Evolutionary conservation across 2,329 filamentous ascomycete species (phyloP), one percentile per base, ranked within the genome.

Genomic region (Xylariaceae sp.): DNA sequence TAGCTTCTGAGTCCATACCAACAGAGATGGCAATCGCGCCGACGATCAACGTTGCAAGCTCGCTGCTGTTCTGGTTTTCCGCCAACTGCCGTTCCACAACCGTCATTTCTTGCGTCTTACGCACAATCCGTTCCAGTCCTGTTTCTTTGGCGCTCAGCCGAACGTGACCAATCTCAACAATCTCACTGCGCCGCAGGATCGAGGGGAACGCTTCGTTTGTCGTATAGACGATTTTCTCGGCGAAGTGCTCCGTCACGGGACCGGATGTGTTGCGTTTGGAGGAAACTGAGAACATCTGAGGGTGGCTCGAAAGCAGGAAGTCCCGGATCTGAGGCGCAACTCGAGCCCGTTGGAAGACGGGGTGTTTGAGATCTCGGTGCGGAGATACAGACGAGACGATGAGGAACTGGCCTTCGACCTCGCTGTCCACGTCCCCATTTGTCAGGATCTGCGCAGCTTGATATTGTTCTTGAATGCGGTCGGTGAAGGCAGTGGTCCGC

Each of bases 401-500:
- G 56, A 97, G 72, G 74, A 90, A 97, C 68, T 97, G 93, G 10
- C 93, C 93, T 74, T 97, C 93, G 1, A 93, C 83, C 67, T 94
- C 90, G 61, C 92, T 88, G 9, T 87, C 80, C 55, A 85, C 79
- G 34, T 86, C 85, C 5, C 84, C 84, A 35, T 82, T 81, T 2
- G 85, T 86, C 48, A 95, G 79, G 60, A 97, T 88, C 68, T 94
- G 89, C 2, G 93, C 92, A 1, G 88, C 80, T 2, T 92, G 93
- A 70, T 96, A 91, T 68, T 95, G 88, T 72, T 92, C 88, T 71
- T 95, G 92, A 84, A 97, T 90, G 53, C 90, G 88, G 71, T 97
- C 92, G 1, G 90, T 90, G 68, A 97, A 97, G 3, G 86, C 87
- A 1, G 86, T 84, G 47, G 90, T 85, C 18, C 89, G 84, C 73